Evolutionary conservation across 1,139 yeast genomes (phyloP).

Genomic region (Suhomyces atakaporum): DNA sequence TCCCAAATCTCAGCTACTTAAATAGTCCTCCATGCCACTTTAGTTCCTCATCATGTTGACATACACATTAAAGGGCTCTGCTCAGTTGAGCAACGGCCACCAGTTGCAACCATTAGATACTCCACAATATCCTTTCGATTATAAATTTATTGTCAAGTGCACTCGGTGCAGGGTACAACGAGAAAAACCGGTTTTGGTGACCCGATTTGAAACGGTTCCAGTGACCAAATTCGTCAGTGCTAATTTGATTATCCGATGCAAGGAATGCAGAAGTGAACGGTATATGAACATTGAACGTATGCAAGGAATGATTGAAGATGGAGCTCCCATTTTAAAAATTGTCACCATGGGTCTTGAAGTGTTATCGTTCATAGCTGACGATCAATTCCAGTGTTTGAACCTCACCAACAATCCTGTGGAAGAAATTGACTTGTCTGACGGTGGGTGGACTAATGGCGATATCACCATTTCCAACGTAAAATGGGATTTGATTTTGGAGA

Average conservation of each 20-base stretch:
- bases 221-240: conserved; percentile 21
- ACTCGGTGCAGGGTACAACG: conserved; percentile 20
- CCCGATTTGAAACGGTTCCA: conserved; percentile 19
- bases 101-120: conserved; percentile 21
- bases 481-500: conserved; percentile 13
- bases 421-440: conserved; percentile 23
- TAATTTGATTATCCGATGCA: conserved; percentile 22
- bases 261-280: conserved; percentile 20
- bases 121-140: conserved; percentile 21
- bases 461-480: conserved; percentile 18
- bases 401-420: conserved; percentile 13
- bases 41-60: conserved; percentile 8
- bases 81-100: conserved; percentile 20
- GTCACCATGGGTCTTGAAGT: conserved; percentile 22
- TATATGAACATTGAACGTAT: conserved; percentile 18
- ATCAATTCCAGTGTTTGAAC: conserved; percentile 19
- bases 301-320: conserved; percentile 12
- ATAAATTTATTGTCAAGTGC: conserved; percentile 21
- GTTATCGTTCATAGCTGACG: conserved; percentile 20
- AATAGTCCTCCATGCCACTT: not conserved
- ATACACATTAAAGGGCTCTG: conserved; percentile 13
- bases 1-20: not conserved
- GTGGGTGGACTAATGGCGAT: conserved; percentile 22
- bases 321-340: conserved; percentile 16
- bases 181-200: conserved; percentile 23